Conservation (phyloP, 768 basidiomycete species). For the Tylopilus felleus region DNA sequence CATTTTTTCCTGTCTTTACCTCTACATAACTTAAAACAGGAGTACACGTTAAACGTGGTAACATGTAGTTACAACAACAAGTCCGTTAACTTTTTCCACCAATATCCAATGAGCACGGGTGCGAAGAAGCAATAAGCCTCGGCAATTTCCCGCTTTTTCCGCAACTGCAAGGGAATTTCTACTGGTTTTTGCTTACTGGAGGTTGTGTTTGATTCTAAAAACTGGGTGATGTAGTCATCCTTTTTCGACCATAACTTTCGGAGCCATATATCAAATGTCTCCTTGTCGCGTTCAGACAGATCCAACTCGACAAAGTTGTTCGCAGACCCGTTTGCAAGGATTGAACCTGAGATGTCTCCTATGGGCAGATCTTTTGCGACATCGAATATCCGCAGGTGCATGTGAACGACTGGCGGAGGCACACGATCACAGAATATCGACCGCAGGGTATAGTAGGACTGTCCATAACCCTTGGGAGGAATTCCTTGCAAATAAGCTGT, state of each 20-base stretch:
- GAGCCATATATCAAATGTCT: constrained; percentile 80
- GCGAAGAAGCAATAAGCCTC: constrained; percentile 71
- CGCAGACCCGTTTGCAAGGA: constrained; percentile 27
- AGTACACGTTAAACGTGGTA: constrained; percentile 4
- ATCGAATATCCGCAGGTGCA: constrained; percentile 81
- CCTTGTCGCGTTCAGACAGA: constrained; percentile 55
- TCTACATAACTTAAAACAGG: not conserved
- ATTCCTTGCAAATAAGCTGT: constrained; percentile 47
- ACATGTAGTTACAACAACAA: constrained; percentile 16
- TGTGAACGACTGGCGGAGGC: constrained; percentile 80
- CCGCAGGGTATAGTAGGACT: constrained; percentile 84
- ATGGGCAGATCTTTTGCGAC: constrained; percentile 67
- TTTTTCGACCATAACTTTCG: constrained; percentile 80
- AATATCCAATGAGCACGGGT: constrained; percentile 50
- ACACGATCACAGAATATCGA: constrained; percentile 82
- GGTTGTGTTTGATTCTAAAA: constrained; percentile 52
- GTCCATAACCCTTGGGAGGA: constrained; percentile 77
- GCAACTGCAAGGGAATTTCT: constrained; percentile 60
- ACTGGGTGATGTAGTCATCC: constrained; percentile 71
- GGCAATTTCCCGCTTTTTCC: constrained; percentile 50
- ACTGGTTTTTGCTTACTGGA: constrained; percentile 31
- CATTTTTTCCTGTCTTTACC: not conserved
- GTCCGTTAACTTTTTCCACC: constrained; percentile 41
- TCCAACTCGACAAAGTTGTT: constrained; percentile 42
- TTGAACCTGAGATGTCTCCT: constrained; percentile 48